These are phyloP conservation scores for Vachellia pachyceras DNA, from an alignment of 306 rosid species.

Conservation along the genomic window DNA sequence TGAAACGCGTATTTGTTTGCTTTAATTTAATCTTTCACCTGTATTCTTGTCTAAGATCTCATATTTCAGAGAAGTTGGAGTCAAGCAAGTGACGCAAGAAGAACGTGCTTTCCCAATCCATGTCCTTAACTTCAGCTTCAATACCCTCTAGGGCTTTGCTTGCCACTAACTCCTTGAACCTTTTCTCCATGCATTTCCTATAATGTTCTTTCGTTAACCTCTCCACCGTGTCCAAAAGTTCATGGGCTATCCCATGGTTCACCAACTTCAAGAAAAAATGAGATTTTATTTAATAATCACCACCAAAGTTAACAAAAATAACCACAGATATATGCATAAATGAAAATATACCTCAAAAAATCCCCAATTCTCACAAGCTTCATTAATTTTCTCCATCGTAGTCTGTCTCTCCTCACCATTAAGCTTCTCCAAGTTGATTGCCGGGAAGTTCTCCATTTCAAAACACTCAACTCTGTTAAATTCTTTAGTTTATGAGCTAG, in stretches of 20 bases:
- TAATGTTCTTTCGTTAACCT: neutral
- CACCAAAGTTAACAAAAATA: neutral
- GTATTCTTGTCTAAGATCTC: too few relatives aligned
- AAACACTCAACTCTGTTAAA: neutral
- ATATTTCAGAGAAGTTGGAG: too few relatives aligned
- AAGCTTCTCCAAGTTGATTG: neutral
- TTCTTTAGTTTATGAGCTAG: neutral
- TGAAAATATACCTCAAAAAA: neutral
- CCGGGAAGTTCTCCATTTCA: neutral
- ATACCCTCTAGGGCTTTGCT: too few relatives aligned
- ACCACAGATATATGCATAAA: neutral
- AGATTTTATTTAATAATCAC: too few relatives aligned
- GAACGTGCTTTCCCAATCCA: too few relatives aligned
- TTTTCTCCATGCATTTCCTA: neutral
- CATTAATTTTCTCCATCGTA: neutral
- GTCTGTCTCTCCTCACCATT: neutral
- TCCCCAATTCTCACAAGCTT: neutral
- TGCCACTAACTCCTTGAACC: neutral
- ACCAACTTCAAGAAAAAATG: neutral
- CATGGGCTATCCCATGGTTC: conserved; percentile 13
- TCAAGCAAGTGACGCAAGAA: too few relatives aligned
- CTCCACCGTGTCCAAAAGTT: neutral
- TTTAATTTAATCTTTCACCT: too few relatives aligned
- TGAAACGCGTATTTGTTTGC: too few relatives aligned
- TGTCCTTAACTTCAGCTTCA: too few relatives aligned